Base-by-base conservation (phyloP, 2,329 filamentous ascomycete species). In the Sphaceloma murrayae region DNA sequence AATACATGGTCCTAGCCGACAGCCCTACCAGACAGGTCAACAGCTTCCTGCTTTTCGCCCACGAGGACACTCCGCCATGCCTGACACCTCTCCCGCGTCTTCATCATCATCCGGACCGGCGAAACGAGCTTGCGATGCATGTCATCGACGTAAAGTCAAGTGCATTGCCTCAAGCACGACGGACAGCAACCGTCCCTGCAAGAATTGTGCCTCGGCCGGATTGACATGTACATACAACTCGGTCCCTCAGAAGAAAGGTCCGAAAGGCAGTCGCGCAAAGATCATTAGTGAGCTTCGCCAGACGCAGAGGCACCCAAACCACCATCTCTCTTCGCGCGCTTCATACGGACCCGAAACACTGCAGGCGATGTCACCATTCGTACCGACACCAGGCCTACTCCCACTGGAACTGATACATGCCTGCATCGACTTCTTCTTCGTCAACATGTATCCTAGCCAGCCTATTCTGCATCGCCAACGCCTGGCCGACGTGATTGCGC, bases 211-310 rank as follows among this genome's bases (percentile, higher is more conserved):
- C 43, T 70, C 71, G 46, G 74, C 75, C 21, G 69, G 72, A 17
- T 67, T 80, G 48, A 68, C 64, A n/a, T 80, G 76, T 63, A 79
- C 75, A 51, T 75, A 77, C 57, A 77, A 79, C 53, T 74, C 77
- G 53, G 70, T 80, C 32, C 76, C 76, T 10, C 73, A 76, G 58
- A 78, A 78, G 59, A 73, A 78, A 52, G 76, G 76, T 2, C 76
- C 76, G 9, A 80, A 79, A 54, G 72, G 73, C 19, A 75, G 73
- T 39, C 69, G 74, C 48, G 76, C 76, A 24, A 74, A 77, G 51
- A 74, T 80, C 30, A 75, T 80, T 47, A 76, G 75, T 49, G 74
- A 78, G 60, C 62, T 80, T 16, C 67, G 76, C 43, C 73, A 67
- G 65, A 75, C 58, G 49, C 67, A 63, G 58, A 46, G 54, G 24